These are phyloP conservation scores for Camelina neglecta DNA, from an alignment of 345 rosid species.

Conservation along the genomic window DNA sequence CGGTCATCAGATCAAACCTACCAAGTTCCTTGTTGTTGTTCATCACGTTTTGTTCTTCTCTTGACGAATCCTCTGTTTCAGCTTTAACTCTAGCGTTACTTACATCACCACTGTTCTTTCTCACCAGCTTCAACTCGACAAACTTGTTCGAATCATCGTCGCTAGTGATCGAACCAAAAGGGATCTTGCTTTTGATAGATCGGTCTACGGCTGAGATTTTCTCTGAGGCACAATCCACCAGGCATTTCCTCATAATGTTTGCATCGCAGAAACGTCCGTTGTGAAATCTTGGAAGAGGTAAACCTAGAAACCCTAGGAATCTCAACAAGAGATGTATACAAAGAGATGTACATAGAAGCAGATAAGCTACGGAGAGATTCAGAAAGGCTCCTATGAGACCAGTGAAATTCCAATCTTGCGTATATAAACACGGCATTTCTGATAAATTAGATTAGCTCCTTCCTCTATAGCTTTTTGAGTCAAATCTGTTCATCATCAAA, in stretches of 20 bases:
- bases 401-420: constrained; percentile 55
- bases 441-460: background rate
- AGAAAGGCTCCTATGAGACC: constrained; percentile 61
- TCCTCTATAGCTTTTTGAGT: background rate
- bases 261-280: constrained; percentile 55
- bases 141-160: constrained; percentile 32
- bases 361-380: constrained; percentile 57
- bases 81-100: constrained; percentile 39
- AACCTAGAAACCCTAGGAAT: constrained; percentile 58
- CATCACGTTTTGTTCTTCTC: constrained; percentile 34
- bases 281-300: constrained; percentile 59
- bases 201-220: constrained; percentile 53
- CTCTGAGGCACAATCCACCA: constrained; percentile 42
- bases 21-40: constrained; percentile 30
- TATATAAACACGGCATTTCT: constrained; percentile 53
- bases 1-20: constrained; percentile 24
- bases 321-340: constrained; percentile 52
- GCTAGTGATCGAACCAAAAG: constrained; percentile 53
- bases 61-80: constrained; percentile 35
- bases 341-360: constrained; percentile 61
- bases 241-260: constrained; percentile 36
- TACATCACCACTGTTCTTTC: constrained; percentile 32
- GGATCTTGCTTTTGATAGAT: constrained; percentile 50
- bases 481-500: background rate
- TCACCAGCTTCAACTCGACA: constrained; percentile 23